phyloP scores from a whole-genome alignment of 163 green algal species.

The Trebouxia gelatinosa region DNA sequence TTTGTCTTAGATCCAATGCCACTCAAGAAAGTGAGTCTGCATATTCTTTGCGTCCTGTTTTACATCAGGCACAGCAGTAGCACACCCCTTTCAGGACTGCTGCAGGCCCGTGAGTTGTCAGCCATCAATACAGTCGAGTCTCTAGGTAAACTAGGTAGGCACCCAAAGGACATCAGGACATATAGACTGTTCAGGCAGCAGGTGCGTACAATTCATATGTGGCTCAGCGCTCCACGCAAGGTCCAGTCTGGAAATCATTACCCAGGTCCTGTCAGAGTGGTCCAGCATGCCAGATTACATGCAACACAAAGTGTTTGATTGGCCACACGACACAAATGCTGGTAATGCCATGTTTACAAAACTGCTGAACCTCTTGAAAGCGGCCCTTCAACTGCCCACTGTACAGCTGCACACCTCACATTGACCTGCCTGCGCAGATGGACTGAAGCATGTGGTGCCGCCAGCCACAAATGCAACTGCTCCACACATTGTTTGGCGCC shows the following conservation, averaged over 20 bases:
- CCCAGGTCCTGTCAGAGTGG: conserved; percentile 26
- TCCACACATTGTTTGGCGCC: background rate
- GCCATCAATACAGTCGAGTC: background rate
- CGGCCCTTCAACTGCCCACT: background rate
- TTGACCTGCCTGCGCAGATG: background rate
- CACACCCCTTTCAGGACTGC: no score
- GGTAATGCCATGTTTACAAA: background rate
- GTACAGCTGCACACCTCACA: background rate
- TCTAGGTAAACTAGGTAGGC: conserved; percentile 2
- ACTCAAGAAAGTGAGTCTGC: background rate
- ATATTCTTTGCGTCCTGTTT: no score
- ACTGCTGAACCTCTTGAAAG: background rate
- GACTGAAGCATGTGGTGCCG: background rate
- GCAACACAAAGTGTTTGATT: conserved; percentile 19
- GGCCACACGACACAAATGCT: conserved; percentile 2
- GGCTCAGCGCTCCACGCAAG: background rate
- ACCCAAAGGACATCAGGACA: conserved; percentile 1
- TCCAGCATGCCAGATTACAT: conserved; percentile 20
- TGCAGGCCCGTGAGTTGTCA: no score
- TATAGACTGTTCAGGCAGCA: conserved; percentile 10
- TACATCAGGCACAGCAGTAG: no score
- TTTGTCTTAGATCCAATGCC: background rate
- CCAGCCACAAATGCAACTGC: background rate
- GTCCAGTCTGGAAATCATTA: background rate
- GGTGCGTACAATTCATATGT: background rate